These are phyloP conservation scores for Jackrogersella minutella DNA, from an alignment of 495 filamentous ascomycete genomes.

Conservation along the genomic window DNA sequence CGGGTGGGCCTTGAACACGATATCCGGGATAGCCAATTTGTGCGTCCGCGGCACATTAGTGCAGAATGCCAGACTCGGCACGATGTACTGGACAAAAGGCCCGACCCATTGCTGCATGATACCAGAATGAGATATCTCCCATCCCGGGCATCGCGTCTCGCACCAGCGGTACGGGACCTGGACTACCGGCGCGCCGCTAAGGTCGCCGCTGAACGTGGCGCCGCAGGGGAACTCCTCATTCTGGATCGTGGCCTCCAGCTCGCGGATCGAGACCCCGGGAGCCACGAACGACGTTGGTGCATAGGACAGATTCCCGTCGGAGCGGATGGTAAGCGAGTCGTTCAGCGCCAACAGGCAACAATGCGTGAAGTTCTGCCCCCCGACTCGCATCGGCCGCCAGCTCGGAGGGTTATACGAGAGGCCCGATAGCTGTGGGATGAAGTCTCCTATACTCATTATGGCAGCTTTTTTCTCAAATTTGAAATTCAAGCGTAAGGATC, in stretches of 20 bases:
- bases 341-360: slow-evolving; percentile 43
- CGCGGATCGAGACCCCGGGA: slow-evolving; percentile 19
- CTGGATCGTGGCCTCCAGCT: slow-evolving; percentile 17
- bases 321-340: slow-evolving; percentile 21
- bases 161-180: slow-evolving; percentile 43
- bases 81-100: slow-evolving; percentile 46
- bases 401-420: slow-evolving; percentile 20
- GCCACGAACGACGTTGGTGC: slow-evolving; percentile 35
- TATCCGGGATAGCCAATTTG: slow-evolving; percentile 42
- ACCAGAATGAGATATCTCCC: slow-evolving; percentile 33
- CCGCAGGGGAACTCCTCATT: slow-evolving; percentile 49
- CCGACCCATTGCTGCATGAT: slow-evolving; percentile 43
- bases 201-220: slow-evolving; percentile 44
- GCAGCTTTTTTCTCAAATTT: background rate
- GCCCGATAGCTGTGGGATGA: slow-evolving; percentile 42
- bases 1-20: slow-evolving; percentile 37
- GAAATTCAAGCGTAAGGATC: background rate
- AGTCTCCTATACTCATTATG: slow-evolving; percentile 27
- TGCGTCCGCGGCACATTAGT: slow-evolving; percentile 43
- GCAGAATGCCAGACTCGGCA: slow-evolving; percentile 46
- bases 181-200: slow-evolving; percentile 42
- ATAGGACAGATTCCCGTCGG: slow-evolving; percentile 38
- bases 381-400: slow-evolving; percentile 19
- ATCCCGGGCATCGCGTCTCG: slow-evolving; percentile 29
- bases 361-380: slow-evolving; percentile 43